These are phyloP conservation scores for Erysimum cheiri DNA, from an alignment of 441 rosid genomes.

Conservation along the genomic window DNA sequence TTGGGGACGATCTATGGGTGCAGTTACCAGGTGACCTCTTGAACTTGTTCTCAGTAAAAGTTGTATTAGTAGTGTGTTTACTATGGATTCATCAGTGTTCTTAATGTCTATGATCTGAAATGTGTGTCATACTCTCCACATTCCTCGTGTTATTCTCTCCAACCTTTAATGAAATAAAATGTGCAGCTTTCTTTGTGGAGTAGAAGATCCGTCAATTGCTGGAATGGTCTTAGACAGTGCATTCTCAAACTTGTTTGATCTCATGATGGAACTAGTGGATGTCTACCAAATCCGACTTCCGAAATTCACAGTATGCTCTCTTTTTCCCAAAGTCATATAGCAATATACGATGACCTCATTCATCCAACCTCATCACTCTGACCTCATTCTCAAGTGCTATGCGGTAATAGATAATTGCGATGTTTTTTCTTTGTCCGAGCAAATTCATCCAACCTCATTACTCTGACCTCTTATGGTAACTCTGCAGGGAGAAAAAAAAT, in stretches of 20 bases:
- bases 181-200: slow-evolving; percentile 97
- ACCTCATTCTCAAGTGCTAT: slow-evolving; percentile 75
- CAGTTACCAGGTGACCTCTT: slow-evolving; percentile 83
- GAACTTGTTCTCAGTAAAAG: slow-evolving; percentile 28
- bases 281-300: slow-evolving; percentile 95
- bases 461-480: slow-evolving; percentile 25
- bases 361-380: slow-evolving; percentile 88
- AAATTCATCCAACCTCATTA: neutral
- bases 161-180: slow-evolving; percentile 25
- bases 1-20: slow-evolving; percentile 99
- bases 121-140: slow-evolving; percentile 16
- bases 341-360: too few relatives aligned
- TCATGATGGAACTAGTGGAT: slow-evolving; percentile 97
- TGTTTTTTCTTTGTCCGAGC: neutral
- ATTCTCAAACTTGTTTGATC: slow-evolving; percentile 88
- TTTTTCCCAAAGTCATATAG: neutral
- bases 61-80: slow-evolving; percentile 22
- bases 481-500: slow-evolving; percentile 92
- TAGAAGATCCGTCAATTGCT: slow-evolving; percentile 93
- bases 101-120: slow-evolving; percentile 28
- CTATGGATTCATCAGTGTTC: slow-evolving; percentile 24
- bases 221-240: slow-evolving; percentile 99
- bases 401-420: slow-evolving; percentile 53
- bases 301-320: slow-evolving; percentile 74
- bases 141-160: slow-evolving; percentile 21